A percentile compares a stretch with the other conserved stretches of the same genome.
These are phyloP conservation scores for Domatiomyces catenatus DNA, from an alignment of 2,329 filamentous ascomycete genomes.

Conservation along the genomic window DNA sequence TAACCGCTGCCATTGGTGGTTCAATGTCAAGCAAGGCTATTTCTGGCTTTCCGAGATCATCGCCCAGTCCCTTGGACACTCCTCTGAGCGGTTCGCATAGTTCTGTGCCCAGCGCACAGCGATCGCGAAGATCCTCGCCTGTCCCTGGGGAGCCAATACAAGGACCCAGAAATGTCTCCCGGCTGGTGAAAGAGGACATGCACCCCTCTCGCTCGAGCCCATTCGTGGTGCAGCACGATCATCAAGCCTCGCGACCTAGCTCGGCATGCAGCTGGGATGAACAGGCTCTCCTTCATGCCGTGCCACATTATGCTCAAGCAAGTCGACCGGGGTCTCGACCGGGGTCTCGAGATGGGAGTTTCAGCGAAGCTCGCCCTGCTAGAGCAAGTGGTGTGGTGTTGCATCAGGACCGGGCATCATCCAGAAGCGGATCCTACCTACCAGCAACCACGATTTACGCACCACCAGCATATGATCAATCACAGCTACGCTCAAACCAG, in stretches of 20 bases:
- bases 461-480: background rate
- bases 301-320: background rate
- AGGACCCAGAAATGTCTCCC: conserved; percentile 6
- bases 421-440: background rate
- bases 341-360: background rate
- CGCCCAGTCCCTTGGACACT: conserved; percentile 7
- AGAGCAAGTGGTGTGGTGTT: background rate
- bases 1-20: conserved; percentile 14
- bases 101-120: conserved; percentile 7
- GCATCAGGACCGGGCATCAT: background rate
- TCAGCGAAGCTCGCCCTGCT: background rate
- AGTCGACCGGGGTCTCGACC: background rate
- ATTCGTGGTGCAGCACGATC: conserved; percentile 9
- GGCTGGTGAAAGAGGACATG: background rate
- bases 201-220: conserved; percentile 5
- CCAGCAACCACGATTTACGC: background rate
- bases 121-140: conserved; percentile 12
- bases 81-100: conserved; percentile 9
- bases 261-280: background rate
- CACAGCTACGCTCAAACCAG: background rate
- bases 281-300: background rate
- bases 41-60: conserved; percentile 10
- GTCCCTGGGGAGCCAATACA: conserved; percentile 5
- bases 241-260: background rate
- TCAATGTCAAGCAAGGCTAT: conserved; percentile 12